Conservation (phyloP, 371 early-diverging fungal genomes). For the Dinochytrium kinnereticum region DNA sequence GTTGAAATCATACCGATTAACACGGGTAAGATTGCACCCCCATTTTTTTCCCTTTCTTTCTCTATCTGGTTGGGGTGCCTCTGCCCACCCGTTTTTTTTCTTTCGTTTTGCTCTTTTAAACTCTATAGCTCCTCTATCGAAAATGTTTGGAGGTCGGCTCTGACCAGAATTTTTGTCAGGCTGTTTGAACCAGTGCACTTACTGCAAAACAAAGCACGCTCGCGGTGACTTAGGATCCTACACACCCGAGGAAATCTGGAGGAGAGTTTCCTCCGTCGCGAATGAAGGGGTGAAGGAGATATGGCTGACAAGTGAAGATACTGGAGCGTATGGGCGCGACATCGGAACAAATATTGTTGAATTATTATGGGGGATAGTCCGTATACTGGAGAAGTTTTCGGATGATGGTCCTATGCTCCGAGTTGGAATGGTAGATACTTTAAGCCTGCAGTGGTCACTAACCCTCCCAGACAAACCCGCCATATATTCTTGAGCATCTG, state of each 20-base stretch:
- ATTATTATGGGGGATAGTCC: constrained; percentile 49
- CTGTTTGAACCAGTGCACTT: constrained; percentile 63
- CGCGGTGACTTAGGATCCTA: constrained; percentile 51
- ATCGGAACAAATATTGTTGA: constrained; percentile 52
- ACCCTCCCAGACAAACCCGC: constrained; percentile 53
- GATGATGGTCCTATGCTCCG: constrained; percentile 50
- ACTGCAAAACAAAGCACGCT: constrained; percentile 66
- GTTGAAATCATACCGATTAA: constrained; percentile 63
- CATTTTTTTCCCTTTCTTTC: background rate
- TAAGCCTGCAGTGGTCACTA: background rate
- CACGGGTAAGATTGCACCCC: constrained; percentile 31
- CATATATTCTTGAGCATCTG: constrained; percentile 62
- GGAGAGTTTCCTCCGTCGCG: constrained; percentile 47
- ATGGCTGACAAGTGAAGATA: constrained; percentile 63
- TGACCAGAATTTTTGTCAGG: too few species aligned
- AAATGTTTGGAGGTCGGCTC: too few species aligned
- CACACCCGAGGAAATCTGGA: constrained; percentile 49
- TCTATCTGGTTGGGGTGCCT: too few species aligned
- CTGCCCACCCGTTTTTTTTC: too few species aligned
- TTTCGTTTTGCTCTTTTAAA: too few species aligned
- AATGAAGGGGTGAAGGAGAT: constrained; percentile 60
- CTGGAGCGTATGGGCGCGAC: constrained; percentile 61
- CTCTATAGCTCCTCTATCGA: too few species aligned
- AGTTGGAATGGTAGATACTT: constrained; percentile 44
- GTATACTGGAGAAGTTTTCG: constrained; percentile 44